Conservation (phyloP, 495 filamentous ascomycete species). For the Penicillium flavigenum region DNA sequence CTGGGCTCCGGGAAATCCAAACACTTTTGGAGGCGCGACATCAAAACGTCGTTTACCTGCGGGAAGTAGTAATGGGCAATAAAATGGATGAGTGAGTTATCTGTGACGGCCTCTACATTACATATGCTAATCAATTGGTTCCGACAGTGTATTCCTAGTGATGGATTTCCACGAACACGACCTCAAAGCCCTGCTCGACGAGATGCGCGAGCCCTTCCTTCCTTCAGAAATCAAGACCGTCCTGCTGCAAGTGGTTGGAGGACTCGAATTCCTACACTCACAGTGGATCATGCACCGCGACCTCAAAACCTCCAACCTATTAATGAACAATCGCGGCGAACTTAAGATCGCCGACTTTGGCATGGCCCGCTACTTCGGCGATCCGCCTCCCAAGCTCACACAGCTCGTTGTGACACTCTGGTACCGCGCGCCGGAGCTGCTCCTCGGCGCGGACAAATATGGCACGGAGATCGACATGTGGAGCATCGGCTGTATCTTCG, state of each 20-base stretch:
- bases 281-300: constrained; percentile 96
- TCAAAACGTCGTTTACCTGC: constrained; percentile 72
- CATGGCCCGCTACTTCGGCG: constrained; percentile 88
- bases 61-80: constrained; percentile 84
- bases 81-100: constrained; percentile 68
- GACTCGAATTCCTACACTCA: constrained; percentile 80
- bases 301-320: constrained; percentile 93
- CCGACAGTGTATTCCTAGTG: constrained; percentile 80
- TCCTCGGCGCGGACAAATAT: constrained; percentile 80
- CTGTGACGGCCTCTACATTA: not conserved
- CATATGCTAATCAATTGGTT: constrained; percentile 16
- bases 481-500: constrained; percentile 96
- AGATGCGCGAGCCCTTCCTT: constrained; percentile 92
- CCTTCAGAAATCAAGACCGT: constrained; percentile 92
- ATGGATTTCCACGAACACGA: constrained; percentile 99
- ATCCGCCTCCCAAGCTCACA: constrained; percentile 80
- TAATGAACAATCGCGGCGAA: constrained; percentile 92
- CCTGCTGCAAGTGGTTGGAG: constrained; percentile 76
- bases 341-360: constrained; percentile 98
- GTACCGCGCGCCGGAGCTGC: constrained; percentile 91
- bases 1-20: constrained; percentile 86
- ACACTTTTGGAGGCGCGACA: constrained; percentile 65
- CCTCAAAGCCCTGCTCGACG: constrained; percentile 87
- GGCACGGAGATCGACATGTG: constrained; percentile 83
- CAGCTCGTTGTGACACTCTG: constrained; percentile 96